Evolutionary conservation across 1,139 yeast genomes (phyloP).

Genomic region (Kodamaea derodonti): DNA sequence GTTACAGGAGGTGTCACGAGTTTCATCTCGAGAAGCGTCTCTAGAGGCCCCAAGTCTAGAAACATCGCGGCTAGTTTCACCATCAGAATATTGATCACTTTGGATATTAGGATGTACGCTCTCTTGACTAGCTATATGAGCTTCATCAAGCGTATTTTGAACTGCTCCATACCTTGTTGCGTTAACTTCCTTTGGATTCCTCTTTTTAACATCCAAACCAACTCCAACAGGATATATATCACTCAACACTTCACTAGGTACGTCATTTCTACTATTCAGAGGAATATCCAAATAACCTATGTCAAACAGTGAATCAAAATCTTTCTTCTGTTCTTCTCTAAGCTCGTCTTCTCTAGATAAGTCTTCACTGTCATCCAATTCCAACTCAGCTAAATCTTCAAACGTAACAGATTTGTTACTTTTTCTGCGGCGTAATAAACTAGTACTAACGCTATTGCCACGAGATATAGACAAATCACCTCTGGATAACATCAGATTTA

Average conservation of each 20-base stretch:
- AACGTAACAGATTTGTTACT: slow-evolving; percentile 37
- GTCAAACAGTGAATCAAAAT: slow-evolving; percentile 19
- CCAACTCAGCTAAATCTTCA: slow-evolving; percentile 31
- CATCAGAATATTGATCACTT: not conserved
- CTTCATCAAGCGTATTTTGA: not conserved
- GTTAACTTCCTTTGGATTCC: not conserved
- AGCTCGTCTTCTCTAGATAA: slow-evolving; percentile 8
- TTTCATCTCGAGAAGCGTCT: not conserved
- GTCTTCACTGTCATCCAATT: slow-evolving; percentile 24
- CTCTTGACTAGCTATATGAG: not conserved
- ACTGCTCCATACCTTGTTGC: not conserved
- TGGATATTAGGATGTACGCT: no score
- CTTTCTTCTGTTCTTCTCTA: slow-evolving; percentile 13
- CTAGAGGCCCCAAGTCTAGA: not conserved
- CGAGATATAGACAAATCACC: slow-evolving; percentile 2
- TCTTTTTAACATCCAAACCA: not conserved
- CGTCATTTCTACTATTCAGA: slow-evolving; percentile 21
- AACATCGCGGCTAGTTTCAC: not conserved
- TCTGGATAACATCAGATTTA: slow-evolving; percentile 5
- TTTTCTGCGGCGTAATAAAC: slow-evolving; percentile 7
- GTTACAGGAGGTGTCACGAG: not conserved
- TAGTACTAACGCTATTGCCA: slow-evolving; percentile 5
- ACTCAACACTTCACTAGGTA: slow-evolving; percentile 38
- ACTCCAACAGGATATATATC: slow-evolving; percentile 38
- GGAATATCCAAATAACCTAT: slow-evolving; percentile 20